These are phyloP conservation scores for Clitoria ternatea DNA, from an alignment of 306 rosid species.

Conservation along the genomic window DNA sequence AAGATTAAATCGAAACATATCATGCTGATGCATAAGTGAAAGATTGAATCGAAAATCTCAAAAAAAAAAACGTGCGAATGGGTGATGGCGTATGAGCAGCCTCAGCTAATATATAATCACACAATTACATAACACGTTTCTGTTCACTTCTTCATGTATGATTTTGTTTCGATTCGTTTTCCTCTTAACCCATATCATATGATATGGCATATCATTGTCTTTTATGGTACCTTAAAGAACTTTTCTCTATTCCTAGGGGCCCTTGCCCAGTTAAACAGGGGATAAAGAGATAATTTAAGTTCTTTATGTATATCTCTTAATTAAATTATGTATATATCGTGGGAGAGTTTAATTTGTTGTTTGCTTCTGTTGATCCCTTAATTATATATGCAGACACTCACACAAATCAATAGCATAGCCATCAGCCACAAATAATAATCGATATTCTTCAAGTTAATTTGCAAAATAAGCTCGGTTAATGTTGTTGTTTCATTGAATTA, in stretches of 20 bases:
- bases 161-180: not conserved
- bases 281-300: not conserved
- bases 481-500: no score
- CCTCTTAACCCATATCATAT: conserved; percentile 6
- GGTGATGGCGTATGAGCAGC: not conserved
- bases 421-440: no score
- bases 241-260: not conserved
- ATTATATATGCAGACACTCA: not conserved
- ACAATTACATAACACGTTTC: not conserved
- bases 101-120: not conserved
- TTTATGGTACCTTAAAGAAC: not conserved
- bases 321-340: not conserved
- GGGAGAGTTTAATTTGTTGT: conserved; percentile 21
- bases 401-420: not conserved
- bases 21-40: not conserved
- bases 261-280: conserved; percentile 13
- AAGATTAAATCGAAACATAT: no score
- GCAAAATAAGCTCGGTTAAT: no score
- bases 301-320: not conserved
- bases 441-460: not conserved
- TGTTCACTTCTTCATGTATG: not conserved
- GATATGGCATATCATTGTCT: not conserved
- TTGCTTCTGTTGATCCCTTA: conserved; percentile 8
- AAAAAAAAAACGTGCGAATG: not conserved
- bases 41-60: not conserved